Percentiles rank a stretch among this genome's conserved stretches.
These are phyloP conservation scores for Cardamine chenopodiifolia DNA, from an alignment of 345 rosid genomes.

Conservation along the genomic window DNA sequence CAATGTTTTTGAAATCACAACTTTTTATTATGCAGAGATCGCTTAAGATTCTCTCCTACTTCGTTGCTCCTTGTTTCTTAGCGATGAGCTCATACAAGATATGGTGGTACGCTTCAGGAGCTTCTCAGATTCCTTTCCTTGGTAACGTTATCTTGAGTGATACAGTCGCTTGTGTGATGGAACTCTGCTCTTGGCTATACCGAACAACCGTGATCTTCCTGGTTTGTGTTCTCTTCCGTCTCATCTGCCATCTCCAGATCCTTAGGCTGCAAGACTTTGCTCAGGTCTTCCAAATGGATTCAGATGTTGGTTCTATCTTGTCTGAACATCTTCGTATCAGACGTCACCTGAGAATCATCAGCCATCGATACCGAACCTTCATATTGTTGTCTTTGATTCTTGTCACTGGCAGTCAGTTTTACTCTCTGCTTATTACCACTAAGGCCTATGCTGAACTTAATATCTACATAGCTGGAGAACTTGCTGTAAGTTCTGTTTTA, in stretches of 20 bases:
- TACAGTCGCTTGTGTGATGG: constrained; percentile 76
- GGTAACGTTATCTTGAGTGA: constrained; percentile 80
- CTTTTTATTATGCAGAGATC: constrained; percentile 64
- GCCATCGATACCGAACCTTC: constrained; percentile 75
- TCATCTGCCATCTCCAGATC: constrained; percentile 92
- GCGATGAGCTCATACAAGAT: constrained; percentile 81
- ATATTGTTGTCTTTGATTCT: constrained; percentile 66
- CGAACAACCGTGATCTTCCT: constrained; percentile 82
- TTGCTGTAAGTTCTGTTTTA: constrained; percentile 59
- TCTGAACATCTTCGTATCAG: constrained; percentile 84
- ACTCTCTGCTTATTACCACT: constrained; percentile 79
- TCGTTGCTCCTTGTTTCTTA: constrained; percentile 75
- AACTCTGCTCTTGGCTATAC: constrained; percentile 86
- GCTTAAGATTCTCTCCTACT: constrained; percentile 63
- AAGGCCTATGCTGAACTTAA: constrained; percentile 57
- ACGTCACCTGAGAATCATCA: constrained; percentile 83
- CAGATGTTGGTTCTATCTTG: constrained; percentile 73
- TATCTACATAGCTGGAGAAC: constrained; percentile 77
- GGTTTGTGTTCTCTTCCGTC: constrained; percentile 80
- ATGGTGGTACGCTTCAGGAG: constrained; percentile 98
- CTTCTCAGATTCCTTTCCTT: constrained; percentile 84
- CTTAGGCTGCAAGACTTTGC: constrained; percentile 89
- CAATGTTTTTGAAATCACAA: background rate
- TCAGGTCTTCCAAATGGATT: constrained; percentile 65
- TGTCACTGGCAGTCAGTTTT: constrained; percentile 84